Base-by-base conservation (phyloP, 1,284 basidiomycete genomes). In the Singerocomus inundabilis region DNA sequence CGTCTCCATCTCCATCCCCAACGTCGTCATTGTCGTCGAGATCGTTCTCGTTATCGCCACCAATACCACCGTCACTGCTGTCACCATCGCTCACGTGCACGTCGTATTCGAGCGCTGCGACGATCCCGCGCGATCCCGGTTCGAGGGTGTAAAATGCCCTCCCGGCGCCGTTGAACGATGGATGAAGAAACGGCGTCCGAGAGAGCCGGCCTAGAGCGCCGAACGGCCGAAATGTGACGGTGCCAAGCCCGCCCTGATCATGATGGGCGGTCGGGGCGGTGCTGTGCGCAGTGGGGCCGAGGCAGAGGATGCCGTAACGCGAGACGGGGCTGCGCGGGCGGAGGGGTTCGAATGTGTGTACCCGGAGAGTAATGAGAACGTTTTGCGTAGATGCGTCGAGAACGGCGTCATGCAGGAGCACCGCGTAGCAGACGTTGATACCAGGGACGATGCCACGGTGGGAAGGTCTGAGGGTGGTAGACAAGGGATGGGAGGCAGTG, bases 21-120 rank as follows among this genome's bases (percentile, higher is more conserved):
- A n/a, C n/a, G n/a, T n/a, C n/a, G n/a, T n/a, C n/a, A n/a, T n/a
- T n/a, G n/a, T n/a, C n/a, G n/a, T n/a, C n/a, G n/a, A n/a, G n/a
- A n/a, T n/a, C n/a, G n/a, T n/a, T n/a, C n/a, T 13, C 39, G 0
- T 32, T 28, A 1, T 12, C 7, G 5, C 7, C 11, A 15, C 15
- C 12, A 24, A n/a, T n/a, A n/a, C n/a, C n/a, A n/a, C n/a, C n/a
- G n/a, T 21, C 12, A 8, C 13, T 4, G 4, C 18, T 6, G 4
- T 26, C n/a, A 5, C 16, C 36, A 9, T 13, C 41, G 4, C 24
- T 13, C 3, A 34, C 24, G 28, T 18, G 43, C 2, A 60, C 21
- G 34, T 59, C 45, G 25, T 53, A 60, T 39, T 63, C 57, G n/a
- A 63, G 18, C 21, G 26, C 51, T 12, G 48, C 26, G 13, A 61